These are phyloP conservation scores for Albizia julibrissin DNA, from an alignment of 306 rosid species.

Conservation along the genomic window DNA sequence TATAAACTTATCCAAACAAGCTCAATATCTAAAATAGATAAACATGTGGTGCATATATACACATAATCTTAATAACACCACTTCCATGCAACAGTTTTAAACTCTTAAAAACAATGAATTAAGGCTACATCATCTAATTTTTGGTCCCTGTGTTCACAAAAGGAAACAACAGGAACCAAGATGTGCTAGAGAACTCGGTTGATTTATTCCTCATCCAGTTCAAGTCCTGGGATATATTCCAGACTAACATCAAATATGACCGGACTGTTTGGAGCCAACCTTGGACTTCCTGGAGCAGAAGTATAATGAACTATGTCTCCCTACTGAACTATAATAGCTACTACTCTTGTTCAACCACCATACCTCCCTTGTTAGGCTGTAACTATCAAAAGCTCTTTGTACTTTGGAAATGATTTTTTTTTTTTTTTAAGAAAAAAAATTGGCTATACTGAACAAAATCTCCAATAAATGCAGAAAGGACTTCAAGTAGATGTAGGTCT, in stretches of 20 bases:
- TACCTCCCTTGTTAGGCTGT: no score
- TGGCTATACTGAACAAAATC: no score
- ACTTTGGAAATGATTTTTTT: no score
- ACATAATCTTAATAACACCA: background rate
- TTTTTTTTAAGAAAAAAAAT: no score
- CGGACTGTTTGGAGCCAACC: constrained; percentile 92
- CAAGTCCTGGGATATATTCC: constrained; percentile 90
- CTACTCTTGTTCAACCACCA: no score
- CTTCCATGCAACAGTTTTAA: background rate
- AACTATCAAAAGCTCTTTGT: no score
- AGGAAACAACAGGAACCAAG: background rate
- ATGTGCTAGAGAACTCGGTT: background rate
- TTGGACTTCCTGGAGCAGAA: constrained; percentile 48
- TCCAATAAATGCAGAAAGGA: no score
- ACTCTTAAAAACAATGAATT: background rate
- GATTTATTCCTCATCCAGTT: constrained; percentile 66
- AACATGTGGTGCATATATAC: background rate
- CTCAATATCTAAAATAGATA: background rate
- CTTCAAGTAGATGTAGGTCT: no score
- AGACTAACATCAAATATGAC: constrained; percentile 89
- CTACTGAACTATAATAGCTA: no score
- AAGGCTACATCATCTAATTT: background rate
- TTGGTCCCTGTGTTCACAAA: background rate
- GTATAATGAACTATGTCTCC: no score
- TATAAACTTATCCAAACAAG: no score